These are phyloP conservation scores for Lodderomyces margitis DNA, from an alignment of 1,139 yeast genomes.

Conservation along the genomic window DNA sequence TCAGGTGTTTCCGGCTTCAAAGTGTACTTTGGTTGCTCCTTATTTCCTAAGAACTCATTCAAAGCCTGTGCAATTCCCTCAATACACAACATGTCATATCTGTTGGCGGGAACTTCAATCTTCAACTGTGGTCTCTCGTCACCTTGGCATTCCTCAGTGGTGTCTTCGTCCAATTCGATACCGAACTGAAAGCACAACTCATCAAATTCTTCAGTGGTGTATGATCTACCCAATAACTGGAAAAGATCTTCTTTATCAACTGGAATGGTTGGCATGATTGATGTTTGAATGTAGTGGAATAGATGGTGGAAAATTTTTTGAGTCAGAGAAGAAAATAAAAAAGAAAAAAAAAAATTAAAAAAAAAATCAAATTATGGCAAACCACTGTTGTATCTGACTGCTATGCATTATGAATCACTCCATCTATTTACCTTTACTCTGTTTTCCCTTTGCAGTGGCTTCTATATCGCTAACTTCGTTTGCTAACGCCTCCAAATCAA, in stretches of 20 bases:
- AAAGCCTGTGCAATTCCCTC: slow-evolving; percentile 97
- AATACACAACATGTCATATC: slow-evolving; percentile 96
- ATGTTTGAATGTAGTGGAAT: not conserved
- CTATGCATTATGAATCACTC: too few species aligned
- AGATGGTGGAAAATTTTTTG: slow-evolving; percentile 14
- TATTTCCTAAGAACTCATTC: slow-evolving; percentile 80
- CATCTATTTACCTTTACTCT: slow-evolving; percentile 12
- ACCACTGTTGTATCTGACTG: too few species aligned
- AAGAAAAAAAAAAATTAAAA: slow-evolving; percentile 5
- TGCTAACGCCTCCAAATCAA: slow-evolving; percentile 47
- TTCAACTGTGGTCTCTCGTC: slow-evolving; percentile 94
- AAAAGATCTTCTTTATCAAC: slow-evolving; percentile 93
- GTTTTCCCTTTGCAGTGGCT: slow-evolving; percentile 12
- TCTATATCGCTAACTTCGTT: slow-evolving; percentile 49
- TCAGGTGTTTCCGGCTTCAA: slow-evolving; percentile 61
- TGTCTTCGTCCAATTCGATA: slow-evolving; percentile 94
- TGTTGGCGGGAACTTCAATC: slow-evolving; percentile 96
- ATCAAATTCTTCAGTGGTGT: slow-evolving; percentile 91
- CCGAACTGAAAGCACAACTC: slow-evolving; percentile 98
- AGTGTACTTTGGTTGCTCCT: slow-evolving; percentile 62
- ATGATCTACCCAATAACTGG: slow-evolving; percentile 72
- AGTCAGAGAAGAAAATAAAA: slow-evolving; percentile 14
- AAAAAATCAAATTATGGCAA: too few species aligned
- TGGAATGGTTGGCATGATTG: slow-evolving; percentile 87
- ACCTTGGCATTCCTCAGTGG: slow-evolving; percentile 72